Base-by-base conservation (phyloP, 768 basidiomycete genomes). In the Kwoniella shandongensis region DNA sequence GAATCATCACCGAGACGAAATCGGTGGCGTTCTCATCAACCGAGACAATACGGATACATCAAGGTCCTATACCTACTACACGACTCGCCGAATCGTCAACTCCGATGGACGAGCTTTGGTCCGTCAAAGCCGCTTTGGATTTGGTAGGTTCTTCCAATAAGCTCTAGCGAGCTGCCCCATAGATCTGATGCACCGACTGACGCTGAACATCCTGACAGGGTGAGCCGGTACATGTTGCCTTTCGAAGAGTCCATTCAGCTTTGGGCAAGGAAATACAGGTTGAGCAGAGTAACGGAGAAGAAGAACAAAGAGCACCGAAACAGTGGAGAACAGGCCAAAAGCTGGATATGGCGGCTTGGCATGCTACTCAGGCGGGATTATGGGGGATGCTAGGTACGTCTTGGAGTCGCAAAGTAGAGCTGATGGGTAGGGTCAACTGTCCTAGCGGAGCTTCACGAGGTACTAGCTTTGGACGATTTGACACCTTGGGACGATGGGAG, bases 31-130 rank as follows among this genome's bases (percentile, higher is more conserved):
- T 46, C 22, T 30, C 39, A 2, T 38, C 59, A 11, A 25, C 51
- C 23, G 58, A 63, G 36, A 56, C 57, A 10, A 32, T 57, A 18
- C 46, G 54, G 12, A 49, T 67, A 22, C 45, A 51, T 1, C 56
- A 59, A 27, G 44, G 50, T 17, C 56, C 57, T 6, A 55, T 70
- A n/a, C 57, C 69, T 2, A 35, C 41, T 7, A 47, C 56, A n/a
- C 56, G 66, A 29, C 54, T 76, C 12, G 61, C 66, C 5, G 45
- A 53, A 3, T 38, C 60, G 2, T 26, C 55, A 22, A 65, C 67
- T 1, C 65, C 75, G 22, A 60, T 67, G 52, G 75, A 73, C 45
- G 70, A 73, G 56, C 54, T 76, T 13, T 72, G 69, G 67, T 55
- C 58, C 10, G 57, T 74, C 25, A 66, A 65, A 36, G 59, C 70